Conservation (phyloP, 768 basidiomycete species). For the Tylopilus felleus region DNA sequence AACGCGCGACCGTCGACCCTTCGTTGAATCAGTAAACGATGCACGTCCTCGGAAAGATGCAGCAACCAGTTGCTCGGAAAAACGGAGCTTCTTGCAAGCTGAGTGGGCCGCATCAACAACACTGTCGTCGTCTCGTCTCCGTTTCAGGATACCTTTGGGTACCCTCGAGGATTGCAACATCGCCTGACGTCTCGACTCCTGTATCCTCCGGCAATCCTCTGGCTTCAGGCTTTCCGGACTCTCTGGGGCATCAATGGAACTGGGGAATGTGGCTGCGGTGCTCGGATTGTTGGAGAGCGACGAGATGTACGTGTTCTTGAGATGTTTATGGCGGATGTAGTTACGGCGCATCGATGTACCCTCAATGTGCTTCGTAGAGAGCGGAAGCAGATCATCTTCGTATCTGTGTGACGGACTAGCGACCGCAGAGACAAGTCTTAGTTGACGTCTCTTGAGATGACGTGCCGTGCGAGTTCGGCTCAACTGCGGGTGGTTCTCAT, state of each 20-base stretch:
- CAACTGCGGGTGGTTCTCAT: constrained; percentile 10
- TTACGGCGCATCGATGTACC: constrained; percentile 23
- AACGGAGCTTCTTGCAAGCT: constrained; percentile 25
- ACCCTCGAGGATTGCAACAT: constrained; percentile 19
- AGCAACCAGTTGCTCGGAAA: constrained; percentile 7
- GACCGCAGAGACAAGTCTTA: neutral
- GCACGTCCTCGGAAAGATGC: constrained; percentile 11
- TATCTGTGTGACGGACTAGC: constrained; percentile 7
- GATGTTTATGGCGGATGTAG: constrained; percentile 26
- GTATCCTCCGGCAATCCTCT: constrained; percentile 25
- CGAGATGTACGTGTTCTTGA: constrained; percentile 30
- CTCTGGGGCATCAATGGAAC: constrained; percentile 15
- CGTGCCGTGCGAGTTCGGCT: neutral
- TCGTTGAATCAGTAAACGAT: constrained; percentile 9
- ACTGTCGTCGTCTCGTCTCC: constrained; percentile 24
- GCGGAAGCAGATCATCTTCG: constrained; percentile 23
- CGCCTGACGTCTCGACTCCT: constrained; percentile 29
- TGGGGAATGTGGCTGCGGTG: constrained; percentile 8
- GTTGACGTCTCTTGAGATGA: constrained; percentile 9
- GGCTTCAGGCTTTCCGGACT: constrained; percentile 18
- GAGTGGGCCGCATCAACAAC: constrained; percentile 2
- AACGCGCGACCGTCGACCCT: constrained; percentile 17
- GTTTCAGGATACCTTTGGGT: constrained; percentile 30
- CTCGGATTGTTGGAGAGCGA: constrained; percentile 17
- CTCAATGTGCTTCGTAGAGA: constrained; percentile 25